These are phyloP conservation scores for Rhynchosporium secalis DNA, from an alignment of 2,329 filamentous ascomycete species.

Conservation along the genomic window DNA sequence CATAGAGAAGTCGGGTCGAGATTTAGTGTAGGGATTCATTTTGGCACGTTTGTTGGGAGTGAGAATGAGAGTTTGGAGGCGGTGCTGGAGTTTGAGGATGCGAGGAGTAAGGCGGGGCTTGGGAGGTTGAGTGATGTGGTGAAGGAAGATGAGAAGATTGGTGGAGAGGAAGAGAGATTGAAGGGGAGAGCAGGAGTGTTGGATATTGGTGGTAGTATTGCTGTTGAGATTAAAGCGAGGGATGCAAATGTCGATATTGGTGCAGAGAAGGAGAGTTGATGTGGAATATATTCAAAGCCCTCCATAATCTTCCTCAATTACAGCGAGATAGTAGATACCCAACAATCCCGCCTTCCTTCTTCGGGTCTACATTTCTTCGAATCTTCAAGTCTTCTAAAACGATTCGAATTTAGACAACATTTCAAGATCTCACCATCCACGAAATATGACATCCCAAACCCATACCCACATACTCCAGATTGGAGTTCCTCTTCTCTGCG, in stretches of 20 bases:
- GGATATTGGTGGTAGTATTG: conserved; percentile 30
- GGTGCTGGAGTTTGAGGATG: conserved; percentile 31
- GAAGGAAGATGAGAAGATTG: background rate
- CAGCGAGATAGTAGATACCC: no score
- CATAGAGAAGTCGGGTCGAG: conserved; percentile 25
- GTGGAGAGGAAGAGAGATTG: background rate
- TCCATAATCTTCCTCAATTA: no score
- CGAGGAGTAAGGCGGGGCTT: conserved; percentile 18
- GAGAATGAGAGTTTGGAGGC: conserved; percentile 31
- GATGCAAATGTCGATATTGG: background rate
- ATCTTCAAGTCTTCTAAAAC: no score
- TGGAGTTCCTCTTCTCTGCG: no score
- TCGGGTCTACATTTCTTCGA: no score
- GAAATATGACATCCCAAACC: no score
- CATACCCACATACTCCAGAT: no score
- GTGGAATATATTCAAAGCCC: no score
- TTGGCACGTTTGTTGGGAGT: conserved; percentile 32
- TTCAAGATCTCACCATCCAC: no score
- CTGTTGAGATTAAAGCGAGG: conserved; percentile 20
- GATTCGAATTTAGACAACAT: no score
- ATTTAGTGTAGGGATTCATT: conserved; percentile 30
- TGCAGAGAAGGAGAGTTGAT: no score
- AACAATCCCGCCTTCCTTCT: no score
- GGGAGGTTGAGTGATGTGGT: conserved; percentile 16
- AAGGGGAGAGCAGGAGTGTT: conserved; percentile 24